Conservation (phyloP, 192 early-diverging fungal species). For the Backusella westeae region DNA sequence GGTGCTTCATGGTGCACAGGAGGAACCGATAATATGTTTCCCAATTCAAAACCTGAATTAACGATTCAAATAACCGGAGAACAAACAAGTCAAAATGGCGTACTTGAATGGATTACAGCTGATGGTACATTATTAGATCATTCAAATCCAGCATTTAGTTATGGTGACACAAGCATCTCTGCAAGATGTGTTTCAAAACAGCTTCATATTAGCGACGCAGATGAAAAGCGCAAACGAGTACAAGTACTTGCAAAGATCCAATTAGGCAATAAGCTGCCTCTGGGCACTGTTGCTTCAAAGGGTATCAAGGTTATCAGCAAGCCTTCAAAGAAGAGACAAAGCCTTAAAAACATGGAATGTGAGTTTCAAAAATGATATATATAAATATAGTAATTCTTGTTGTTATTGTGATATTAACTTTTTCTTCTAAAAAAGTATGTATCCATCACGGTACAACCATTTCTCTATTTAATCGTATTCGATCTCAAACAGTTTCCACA, state of each 20-base stretch:
- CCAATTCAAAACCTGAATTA: slow-evolving; percentile 39
- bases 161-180: slow-evolving; percentile 38
- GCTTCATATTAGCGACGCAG: slow-evolving; percentile 81
- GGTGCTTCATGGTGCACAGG: slow-evolving; percentile 66
- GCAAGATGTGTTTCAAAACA: slow-evolving; percentile 82
- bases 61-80: slow-evolving; percentile 59
- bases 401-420: background rate
- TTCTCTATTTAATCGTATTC: slow-evolving; percentile 86
- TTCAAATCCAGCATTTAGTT: slow-evolving; percentile 23
- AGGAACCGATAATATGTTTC: background rate
- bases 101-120: slow-evolving; percentile 49
- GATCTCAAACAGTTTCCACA: slow-evolving; percentile 88
- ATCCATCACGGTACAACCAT: slow-evolving; percentile 86
- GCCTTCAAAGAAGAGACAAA: slow-evolving; percentile 88
- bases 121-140: slow-evolving; percentile 41
- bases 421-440: slow-evolving; percentile 45
- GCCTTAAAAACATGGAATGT: slow-evolving; percentile 73
- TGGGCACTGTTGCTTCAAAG: slow-evolving; percentile 71
- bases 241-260: slow-evolving; percentile 72
- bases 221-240: slow-evolving; percentile 77
- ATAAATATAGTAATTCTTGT: background rate
- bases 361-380: background rate
- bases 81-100: slow-evolving; percentile 48
- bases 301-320: slow-evolving; percentile 91
- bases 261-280: slow-evolving; percentile 54